Conservation (phyloP, 1,284 basidiomycete genomes). For the Melampsora americana region DNA sequence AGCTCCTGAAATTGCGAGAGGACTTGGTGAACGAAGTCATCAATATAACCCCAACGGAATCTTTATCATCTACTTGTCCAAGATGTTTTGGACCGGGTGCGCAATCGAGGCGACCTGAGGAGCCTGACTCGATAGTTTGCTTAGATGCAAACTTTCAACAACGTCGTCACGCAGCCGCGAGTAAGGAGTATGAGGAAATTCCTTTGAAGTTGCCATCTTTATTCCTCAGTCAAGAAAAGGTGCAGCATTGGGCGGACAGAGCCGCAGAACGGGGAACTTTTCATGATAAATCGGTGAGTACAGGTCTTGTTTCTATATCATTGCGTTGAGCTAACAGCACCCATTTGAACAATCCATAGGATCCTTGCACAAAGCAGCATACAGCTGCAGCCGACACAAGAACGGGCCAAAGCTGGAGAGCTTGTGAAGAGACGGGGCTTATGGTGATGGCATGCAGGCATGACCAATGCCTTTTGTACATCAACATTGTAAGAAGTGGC, state of each 20-base stretch:
- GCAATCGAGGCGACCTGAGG: neutral
- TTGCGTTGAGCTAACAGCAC: no score
- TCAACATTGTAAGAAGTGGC: no score
- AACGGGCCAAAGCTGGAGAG: no score
- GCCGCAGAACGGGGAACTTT: no score
- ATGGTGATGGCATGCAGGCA: no score
- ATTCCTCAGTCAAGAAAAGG: neutral
- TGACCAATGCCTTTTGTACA: no score
- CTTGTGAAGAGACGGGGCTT: no score
- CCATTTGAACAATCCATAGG: no score
- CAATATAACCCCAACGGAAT: neutral
- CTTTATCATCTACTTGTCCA: slow-evolving; percentile 9
- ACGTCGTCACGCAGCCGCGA: slow-evolving; percentile 6
- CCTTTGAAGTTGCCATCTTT: neutral
- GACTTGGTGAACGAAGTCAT: neutral
- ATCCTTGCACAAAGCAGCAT: no score
- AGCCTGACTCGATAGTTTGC: slow-evolving; percentile 3
- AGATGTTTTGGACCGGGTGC: neutral
- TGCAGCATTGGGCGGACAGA: neutral
- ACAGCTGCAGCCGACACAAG: no score
- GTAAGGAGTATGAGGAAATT: neutral
- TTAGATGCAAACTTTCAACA: neutral
- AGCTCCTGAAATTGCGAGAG: neutral
- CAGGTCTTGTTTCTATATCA: no score
- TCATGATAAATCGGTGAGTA: no score